Evolutionary conservation across 306 rosid genomes (phyloP), one percentile per base, ranked within the genome.

Genomic region (Astragalus membranaceus): DNA sequence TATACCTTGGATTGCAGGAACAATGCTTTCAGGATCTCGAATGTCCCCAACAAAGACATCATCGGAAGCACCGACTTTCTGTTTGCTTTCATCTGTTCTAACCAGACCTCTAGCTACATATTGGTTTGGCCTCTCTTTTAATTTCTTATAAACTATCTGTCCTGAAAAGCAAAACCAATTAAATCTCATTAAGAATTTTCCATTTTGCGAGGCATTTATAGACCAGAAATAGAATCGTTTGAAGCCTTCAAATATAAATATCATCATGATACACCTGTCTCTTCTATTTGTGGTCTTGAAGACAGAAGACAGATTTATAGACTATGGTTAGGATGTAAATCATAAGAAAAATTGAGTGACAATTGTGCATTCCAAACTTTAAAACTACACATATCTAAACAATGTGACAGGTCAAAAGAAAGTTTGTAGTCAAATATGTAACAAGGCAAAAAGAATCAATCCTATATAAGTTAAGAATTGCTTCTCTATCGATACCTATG

Each of bases 61-160:
- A n/a, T 83, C 92, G 3, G 87, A 85, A 42, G 85, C 91, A 52
- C 95, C 96, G 43, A 94, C 76, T 12, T 58, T 85, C 85, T 83
- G 86, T 75, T 94, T 94, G 90, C 98, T 94, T 85, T 87, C 96
- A 60, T 84, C 88, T 12, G 92, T 85, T 61, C 97, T 87, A 51
- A 87, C 98, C 5, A 94, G 81, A 80, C 98, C 98, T 81, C 96
- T 85, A 5, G 90, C 91, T 15, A 78, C 90, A 79, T 84, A 87
- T 77, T 85, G 80, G 47, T 81, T 78, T 20, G 91, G 51, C 47
- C 94, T 87, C 92, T 90, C 96, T 83, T 87, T 88, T 59, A 94
- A 61, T 73, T 87, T 87, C 76, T 73, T 68, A 53, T 90, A 90
- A 65, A 87, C 97, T 64, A 94, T 65, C 77, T 94, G 88, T 64